phyloP scores from a whole-genome alignment of 208 protist genomes.

The Vickermania ingenoplastis region DNA sequence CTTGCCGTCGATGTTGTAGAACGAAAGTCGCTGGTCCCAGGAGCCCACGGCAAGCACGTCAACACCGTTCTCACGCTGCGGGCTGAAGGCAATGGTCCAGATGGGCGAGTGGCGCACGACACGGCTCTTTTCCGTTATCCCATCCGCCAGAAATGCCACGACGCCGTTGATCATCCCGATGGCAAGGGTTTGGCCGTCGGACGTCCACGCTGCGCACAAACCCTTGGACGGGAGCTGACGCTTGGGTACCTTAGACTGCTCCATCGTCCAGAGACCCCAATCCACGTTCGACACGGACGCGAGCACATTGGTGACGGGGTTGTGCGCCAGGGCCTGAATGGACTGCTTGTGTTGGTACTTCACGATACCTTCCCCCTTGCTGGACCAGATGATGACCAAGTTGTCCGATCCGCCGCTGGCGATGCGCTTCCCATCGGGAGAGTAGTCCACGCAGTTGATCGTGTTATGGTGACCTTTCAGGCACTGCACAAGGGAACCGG shows the following conservation, averaged over 20 bases:
- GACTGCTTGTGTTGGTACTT: slow-evolving; percentile 94
- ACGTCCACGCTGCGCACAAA: slow-evolving; percentile 89
- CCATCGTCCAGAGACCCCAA: slow-evolving; percentile 94
- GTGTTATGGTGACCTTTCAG: slow-evolving; percentile 94
- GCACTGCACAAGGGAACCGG: slow-evolving; percentile 86
- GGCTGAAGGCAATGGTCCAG: slow-evolving; percentile 92
- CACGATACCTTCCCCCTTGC: slow-evolving; percentile 88
- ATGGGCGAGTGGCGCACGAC: slow-evolving; percentile 86
- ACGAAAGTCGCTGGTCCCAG: slow-evolving; percentile 94
- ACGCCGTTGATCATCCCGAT: slow-evolving; percentile 89
- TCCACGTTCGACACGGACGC: slow-evolving; percentile 85
- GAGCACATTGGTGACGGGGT: slow-evolving; percentile 84
- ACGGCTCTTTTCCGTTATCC: slow-evolving; percentile 34
- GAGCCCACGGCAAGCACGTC: slow-evolving; percentile 92
- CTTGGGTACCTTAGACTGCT: slow-evolving; percentile 88
- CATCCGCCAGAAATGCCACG: slow-evolving; percentile 33
- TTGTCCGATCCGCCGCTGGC: slow-evolving; percentile 91
- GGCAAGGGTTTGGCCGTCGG: slow-evolving; percentile 88
- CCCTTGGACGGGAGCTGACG: slow-evolving; percentile 77
- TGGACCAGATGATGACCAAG: slow-evolving; percentile 94
- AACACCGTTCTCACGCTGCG: slow-evolving; percentile 67
- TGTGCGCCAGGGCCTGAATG: slow-evolving; percentile 91
- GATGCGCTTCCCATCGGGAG: slow-evolving; percentile 88
- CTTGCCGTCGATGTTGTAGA: slow-evolving; percentile 87
- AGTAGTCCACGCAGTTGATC: slow-evolving; percentile 87